Evolutionary conservation across 179 eudicot species (phyloP).

Genomic region (Beta macrorhiza): DNA sequence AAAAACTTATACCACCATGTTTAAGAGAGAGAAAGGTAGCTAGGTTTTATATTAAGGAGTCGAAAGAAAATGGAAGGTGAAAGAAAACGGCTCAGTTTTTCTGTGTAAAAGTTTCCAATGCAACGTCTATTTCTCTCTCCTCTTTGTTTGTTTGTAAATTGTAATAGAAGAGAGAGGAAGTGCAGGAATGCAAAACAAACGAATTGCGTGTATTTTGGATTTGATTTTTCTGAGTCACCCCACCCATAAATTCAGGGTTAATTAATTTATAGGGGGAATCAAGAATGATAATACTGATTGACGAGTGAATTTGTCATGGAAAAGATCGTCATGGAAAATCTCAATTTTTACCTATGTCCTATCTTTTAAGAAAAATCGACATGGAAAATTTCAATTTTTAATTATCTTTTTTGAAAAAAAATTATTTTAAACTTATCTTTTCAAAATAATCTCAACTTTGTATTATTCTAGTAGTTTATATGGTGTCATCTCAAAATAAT

Average conservation of each 20-base stretch:
- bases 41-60: not conserved
- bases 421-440: too few relatives aligned
- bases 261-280: not conserved
- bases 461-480: too few relatives aligned
- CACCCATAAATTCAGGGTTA: not conserved
- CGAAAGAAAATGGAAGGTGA: conserved; percentile 17
- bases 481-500: too few relatives aligned
- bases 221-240: not conserved
- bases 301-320: too few relatives aligned
- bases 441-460: too few relatives aligned
- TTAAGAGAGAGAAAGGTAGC: conserved; percentile 4
- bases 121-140: conserved; percentile 20
- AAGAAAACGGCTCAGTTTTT: conserved; percentile 25
- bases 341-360: too few relatives aligned
- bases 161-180: not conserved
- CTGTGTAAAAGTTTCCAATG: not conserved
- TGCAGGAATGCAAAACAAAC: not conserved
- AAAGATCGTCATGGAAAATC: too few relatives aligned
- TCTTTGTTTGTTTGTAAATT: not conserved
- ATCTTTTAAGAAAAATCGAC: too few relatives aligned
- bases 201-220: not conserved
- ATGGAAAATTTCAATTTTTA: too few relatives aligned
- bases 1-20: conserved; percentile 14
- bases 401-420: too few relatives aligned
- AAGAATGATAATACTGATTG: not conserved